Conservation (phyloP, 2,329 filamentous ascomycete genomes). For the Pseudonectria buxi region DNA sequence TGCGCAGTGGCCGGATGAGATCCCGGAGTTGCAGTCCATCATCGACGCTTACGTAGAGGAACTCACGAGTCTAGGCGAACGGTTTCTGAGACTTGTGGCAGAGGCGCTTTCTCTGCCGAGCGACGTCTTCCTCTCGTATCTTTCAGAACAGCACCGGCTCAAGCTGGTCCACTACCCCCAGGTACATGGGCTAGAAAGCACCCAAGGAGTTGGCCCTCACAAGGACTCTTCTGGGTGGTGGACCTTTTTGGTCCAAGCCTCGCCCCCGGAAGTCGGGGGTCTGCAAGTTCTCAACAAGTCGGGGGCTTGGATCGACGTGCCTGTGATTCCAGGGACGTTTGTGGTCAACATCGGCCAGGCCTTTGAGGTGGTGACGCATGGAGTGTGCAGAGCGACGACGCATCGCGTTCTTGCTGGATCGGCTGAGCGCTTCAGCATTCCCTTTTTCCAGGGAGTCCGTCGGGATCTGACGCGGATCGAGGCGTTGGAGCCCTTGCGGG, state of each 20-base stretch:
- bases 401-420: constrained; percentile 33
- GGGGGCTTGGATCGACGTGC: constrained; percentile 45
- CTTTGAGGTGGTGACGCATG: constrained; percentile 50
- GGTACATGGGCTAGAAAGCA: constrained; percentile 5
- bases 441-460: constrained; percentile 45
- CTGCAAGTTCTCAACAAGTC: constrained; percentile 44
- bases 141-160: constrained; percentile 51
- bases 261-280: constrained; percentile 40
- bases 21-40: constrained; percentile 28
- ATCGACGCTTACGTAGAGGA: constrained; percentile 45
- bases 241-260: constrained; percentile 57
- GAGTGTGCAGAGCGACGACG: constrained; percentile 47
- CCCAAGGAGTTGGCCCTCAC: constrained; percentile 54
- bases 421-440: constrained; percentile 34
- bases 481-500: constrained; percentile 31
- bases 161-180: constrained; percentile 50
- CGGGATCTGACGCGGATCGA: constrained; percentile 37
- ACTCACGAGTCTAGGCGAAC: constrained; percentile 42
- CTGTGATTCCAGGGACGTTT: constrained; percentile 40
- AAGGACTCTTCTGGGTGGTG: constrained; percentile 59
- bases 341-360: constrained; percentile 54
- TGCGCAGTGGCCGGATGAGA: constrained; percentile 34
- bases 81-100: constrained; percentile 51
- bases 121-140: constrained; percentile 44
- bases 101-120: constrained; percentile 44